phyloP scores from a whole-genome alignment of 495 filamentous ascomycete species.

The Tuber melanosporum region DNA sequence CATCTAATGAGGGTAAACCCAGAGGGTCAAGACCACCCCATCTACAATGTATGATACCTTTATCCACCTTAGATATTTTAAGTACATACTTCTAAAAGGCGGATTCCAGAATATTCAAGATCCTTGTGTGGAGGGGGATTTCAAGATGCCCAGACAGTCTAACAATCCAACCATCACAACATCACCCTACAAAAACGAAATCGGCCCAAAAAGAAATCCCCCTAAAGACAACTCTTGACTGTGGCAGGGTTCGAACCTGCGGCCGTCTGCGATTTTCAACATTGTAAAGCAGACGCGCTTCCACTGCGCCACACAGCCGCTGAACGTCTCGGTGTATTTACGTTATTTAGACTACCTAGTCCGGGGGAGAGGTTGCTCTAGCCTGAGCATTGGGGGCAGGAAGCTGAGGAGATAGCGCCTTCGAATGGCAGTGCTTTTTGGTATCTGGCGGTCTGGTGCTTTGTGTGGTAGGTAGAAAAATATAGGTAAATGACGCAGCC shows the following conservation, averaged over 20 bases:
- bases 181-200: background rate
- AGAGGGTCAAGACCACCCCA: too few relatives aligned
- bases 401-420: too few relatives aligned
- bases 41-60: too few relatives aligned
- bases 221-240: slow-evolving; percentile 7
- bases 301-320: slow-evolving; percentile 39
- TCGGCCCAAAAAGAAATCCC: background rate
- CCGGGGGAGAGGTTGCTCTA: background rate
- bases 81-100: background rate
- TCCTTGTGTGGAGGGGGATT: too few relatives aligned
- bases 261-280: slow-evolving; percentile 27
- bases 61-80: too few relatives aligned
- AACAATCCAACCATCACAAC: background rate
- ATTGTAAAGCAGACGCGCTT: slow-evolving; percentile 39
- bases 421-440: background rate
- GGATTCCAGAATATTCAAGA: background rate
- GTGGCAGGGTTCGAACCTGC: slow-evolving; percentile 40
- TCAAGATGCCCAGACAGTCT: too few relatives aligned
- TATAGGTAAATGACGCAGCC: background rate
- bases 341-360: background rate
- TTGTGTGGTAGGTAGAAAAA: background rate
- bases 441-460: background rate
- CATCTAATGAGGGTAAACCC: background rate
- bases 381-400: background rate
- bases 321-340: background rate